A percentile compares a stretch with the other conserved stretches of the same genome.
Evolutionary conservation across 805 yeast genomes (phyloP).

Genomic region (Jamesozyma gamospora): DNA sequence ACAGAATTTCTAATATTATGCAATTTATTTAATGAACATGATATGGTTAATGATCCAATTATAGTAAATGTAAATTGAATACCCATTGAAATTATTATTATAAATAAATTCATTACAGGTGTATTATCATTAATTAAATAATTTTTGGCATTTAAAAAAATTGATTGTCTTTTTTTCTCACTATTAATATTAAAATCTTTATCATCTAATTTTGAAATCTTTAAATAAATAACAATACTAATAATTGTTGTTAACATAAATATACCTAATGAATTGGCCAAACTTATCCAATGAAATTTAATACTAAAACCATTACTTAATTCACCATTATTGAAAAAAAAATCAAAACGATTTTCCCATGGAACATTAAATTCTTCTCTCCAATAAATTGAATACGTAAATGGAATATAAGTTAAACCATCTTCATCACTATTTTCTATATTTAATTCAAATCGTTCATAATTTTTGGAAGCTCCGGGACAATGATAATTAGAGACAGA

Average conservation of each 20-base stretch:
- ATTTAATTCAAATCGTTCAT: conserved; percentile 45
- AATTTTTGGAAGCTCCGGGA: conserved; percentile 62
- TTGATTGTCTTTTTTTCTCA: conserved; percentile 12
- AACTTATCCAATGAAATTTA: conserved; percentile 68
- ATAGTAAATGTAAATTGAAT: conserved; percentile 60
- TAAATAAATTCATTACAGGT: conserved; percentile 33
- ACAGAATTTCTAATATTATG: conserved; percentile 63
- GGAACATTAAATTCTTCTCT: conserved; percentile 61
- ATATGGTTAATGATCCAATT: conserved; percentile 47
- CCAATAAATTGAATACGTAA: conserved; percentile 83
- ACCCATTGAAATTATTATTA: conserved; percentile 61
- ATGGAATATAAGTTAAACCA: conserved; percentile 46
- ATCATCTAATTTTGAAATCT: conserved; percentile 21
- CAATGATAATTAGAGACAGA: conserved; percentile 60
- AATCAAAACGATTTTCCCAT: conserved; percentile 64
- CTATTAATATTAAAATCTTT: conserved; percentile 12
- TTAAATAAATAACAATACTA: conserved; percentile 48
- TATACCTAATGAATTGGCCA: conserved; percentile 61
- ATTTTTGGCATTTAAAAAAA: conserved; percentile 41
- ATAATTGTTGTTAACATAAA: conserved; percentile 50
- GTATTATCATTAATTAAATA: conserved; percentile 30
- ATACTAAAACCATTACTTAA: conserved; percentile 29
- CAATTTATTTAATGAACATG: conserved; percentile 50
- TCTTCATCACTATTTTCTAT: conserved; percentile 27
- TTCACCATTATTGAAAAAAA: conserved; percentile 51